phyloP scores from a whole-genome alignment of 2,329 filamentous ascomycete genomes.

The Trichoderma sp. region DNA sequence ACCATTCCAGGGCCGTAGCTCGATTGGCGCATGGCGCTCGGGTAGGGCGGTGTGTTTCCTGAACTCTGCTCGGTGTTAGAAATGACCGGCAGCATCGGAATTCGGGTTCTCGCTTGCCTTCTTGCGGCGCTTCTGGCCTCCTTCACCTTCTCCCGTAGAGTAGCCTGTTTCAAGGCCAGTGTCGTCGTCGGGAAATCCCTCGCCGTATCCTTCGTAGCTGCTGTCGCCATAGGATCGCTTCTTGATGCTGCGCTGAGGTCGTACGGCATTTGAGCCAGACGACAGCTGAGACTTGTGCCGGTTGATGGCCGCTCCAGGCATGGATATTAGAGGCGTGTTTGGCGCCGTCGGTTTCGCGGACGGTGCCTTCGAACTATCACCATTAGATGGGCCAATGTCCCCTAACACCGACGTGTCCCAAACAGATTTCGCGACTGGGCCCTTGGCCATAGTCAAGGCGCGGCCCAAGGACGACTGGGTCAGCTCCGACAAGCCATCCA shows the following conservation, averaged over 20 bases:
- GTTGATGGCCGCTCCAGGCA: slow-evolving; percentile 28
- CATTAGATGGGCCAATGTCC: slow-evolving; percentile 47
- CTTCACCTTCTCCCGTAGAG: slow-evolving; percentile 69
- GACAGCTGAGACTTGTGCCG: slow-evolving; percentile 40
- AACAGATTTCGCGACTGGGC: slow-evolving; percentile 50
- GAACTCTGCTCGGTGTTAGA: slow-evolving; percentile 42
- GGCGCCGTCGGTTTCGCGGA: slow-evolving; percentile 50
- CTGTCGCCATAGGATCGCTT: slow-evolving; percentile 74
- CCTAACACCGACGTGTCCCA: slow-evolving; percentile 61
- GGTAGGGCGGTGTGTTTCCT: slow-evolving; percentile 42
- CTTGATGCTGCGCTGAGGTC: slow-evolving; percentile 65
- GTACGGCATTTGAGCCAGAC: slow-evolving; percentile 44
- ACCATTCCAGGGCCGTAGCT: slow-evolving; percentile 59
- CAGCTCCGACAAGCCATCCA: slow-evolving; percentile 48
- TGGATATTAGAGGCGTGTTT: slow-evolving; percentile 47
- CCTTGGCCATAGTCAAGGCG: slow-evolving; percentile 57
- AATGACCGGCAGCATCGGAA: slow-evolving; percentile 15
- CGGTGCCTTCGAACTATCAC: slow-evolving; percentile 39
- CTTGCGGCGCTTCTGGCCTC: slow-evolving; percentile 63
- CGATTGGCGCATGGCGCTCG: slow-evolving; percentile 46
- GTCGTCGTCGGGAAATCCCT: slow-evolving; percentile 69
- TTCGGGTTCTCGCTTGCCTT: slow-evolving; percentile 46
- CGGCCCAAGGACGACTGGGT: slow-evolving; percentile 44
- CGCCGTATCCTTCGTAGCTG: slow-evolving; percentile 72
- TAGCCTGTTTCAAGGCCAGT: slow-evolving; percentile 56